Evolutionary conservation across 164 flowering plant species (phyloP).

Genomic region (Vitis riparia): DNA sequence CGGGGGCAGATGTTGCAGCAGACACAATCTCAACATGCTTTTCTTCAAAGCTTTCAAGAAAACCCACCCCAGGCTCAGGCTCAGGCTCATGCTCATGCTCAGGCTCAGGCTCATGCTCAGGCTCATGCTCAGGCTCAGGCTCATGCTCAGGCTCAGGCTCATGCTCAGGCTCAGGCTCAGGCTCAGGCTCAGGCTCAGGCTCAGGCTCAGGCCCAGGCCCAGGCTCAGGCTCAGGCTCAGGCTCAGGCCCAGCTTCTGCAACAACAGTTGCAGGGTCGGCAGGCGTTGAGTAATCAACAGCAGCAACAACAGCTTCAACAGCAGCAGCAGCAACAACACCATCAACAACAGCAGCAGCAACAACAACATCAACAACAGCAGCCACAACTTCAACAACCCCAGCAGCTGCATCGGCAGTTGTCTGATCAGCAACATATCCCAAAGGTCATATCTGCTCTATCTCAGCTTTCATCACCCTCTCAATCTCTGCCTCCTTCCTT

Average conservation of each 20-base stretch:
- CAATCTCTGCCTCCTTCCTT: slow-evolving; percentile 20
- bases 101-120: slow-evolving; percentile 14
- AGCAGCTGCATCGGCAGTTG: slow-evolving; percentile 19
- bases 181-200: slow-evolving; percentile 13
- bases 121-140: slow-evolving; percentile 14
- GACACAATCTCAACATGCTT: slow-evolving; percentile 14
- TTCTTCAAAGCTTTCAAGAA: slow-evolving; percentile 19
- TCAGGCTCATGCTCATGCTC: slow-evolving; percentile 11
- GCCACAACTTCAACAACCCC: slow-evolving; percentile 18
- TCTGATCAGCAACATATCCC: slow-evolving; percentile 20
- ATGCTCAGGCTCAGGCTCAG: slow-evolving; percentile 15
- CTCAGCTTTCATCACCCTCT: slow-evolving; percentile 14
- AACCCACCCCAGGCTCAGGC: slow-evolving; percentile 12
- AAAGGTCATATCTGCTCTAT: slow-evolving; percentile 14
- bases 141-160: slow-evolving; percentile 13
- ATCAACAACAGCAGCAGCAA: slow-evolving; percentile 17
- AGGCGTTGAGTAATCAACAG: slow-evolving; percentile 3
- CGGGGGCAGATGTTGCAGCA: slow-evolving; percentile 23
- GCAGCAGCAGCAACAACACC: slow-evolving; percentile 16
- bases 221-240: slow-evolving; percentile 12
- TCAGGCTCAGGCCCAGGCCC: slow-evolving; percentile 12
- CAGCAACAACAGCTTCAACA: slow-evolving; percentile 9
- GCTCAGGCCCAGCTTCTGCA: slow-evolving; percentile 18
- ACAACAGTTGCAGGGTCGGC: slow-evolving; percentile 17
- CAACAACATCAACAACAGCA: slow-evolving; percentile 11